These are phyloP conservation scores for Taxillus chinensis DNA, from an alignment of 164 flowering plant genomes.

Conservation along the genomic window DNA sequence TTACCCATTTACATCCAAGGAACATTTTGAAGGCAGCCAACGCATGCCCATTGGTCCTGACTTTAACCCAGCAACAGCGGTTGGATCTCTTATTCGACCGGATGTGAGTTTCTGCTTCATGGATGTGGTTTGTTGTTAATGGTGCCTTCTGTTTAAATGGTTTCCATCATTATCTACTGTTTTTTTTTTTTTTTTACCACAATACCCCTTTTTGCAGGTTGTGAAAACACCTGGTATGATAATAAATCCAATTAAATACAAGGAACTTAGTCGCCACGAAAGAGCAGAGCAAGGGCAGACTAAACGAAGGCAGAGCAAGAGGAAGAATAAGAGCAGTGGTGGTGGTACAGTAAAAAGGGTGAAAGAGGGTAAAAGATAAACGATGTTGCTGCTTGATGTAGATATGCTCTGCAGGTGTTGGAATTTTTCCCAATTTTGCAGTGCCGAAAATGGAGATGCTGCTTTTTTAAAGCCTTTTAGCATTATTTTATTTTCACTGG, in stretches of 20 bases:
- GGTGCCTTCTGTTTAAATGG: background rate
- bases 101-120: slow-evolving; percentile 35
- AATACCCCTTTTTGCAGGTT: slow-evolving; percentile 39
- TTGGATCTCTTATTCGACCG: slow-evolving; percentile 64
- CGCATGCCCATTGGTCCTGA: slow-evolving; percentile 95
- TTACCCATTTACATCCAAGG: slow-evolving; percentile 64
- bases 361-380: slow-evolving; percentile 5
- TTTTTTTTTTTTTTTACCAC: slow-evolving; percentile 5
- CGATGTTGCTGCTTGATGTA: too few species aligned
- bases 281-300: slow-evolving; percentile 14
- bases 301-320: slow-evolving; percentile 18
- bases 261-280: slow-evolving; percentile 61
- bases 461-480: too few species aligned
- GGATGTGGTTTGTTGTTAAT: background rate
- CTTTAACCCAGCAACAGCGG: slow-evolving; percentile 58
- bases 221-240: slow-evolving; percentile 67
- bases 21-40: slow-evolving; percentile 65
- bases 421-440: too few species aligned
- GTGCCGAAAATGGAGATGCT: too few species aligned
- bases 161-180: background rate
- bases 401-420: too few species aligned
- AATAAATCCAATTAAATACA: slow-evolving; percentile 59
- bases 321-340: slow-evolving; percentile 17
- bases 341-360: slow-evolving; percentile 12
- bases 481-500: too few species aligned